Evolutionary conservation across 306 rosid species (phyloP).

Genomic region (Psophocarpus tetragonolobus): DNA sequence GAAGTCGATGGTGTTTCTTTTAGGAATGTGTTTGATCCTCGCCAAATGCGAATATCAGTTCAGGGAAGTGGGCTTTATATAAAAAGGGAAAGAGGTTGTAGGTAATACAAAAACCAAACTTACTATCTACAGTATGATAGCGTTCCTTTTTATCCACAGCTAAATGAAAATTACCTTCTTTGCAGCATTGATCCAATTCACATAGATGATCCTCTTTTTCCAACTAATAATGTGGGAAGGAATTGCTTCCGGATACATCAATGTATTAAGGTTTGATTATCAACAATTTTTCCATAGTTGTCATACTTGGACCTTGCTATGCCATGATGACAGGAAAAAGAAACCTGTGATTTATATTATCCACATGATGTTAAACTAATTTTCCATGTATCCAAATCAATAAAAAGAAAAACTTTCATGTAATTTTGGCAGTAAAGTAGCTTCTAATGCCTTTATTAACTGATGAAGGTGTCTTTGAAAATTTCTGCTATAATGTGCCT

Average conservation of each 20-base stretch:
- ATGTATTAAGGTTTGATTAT: slow-evolving; percentile 73
- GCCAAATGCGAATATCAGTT: slow-evolving; percentile 93
- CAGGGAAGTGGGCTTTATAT: slow-evolving; percentile 96
- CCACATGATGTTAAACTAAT: background rate
- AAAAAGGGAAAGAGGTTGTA: slow-evolving; percentile 94
- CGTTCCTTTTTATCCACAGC: slow-evolving; percentile 22
- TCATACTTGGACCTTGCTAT: slow-evolving; percentile 3
- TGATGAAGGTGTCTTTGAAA: background rate
- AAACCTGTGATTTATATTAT: slow-evolving; percentile 1
- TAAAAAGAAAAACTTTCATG: background rate
- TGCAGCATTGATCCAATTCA: slow-evolving; percentile 96
- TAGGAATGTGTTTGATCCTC: slow-evolving; percentile 96
- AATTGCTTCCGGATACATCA: slow-evolving; percentile 98
- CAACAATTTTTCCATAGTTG: background rate
- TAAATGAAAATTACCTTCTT: slow-evolving; percentile 28
- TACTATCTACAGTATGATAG: slow-evolving; percentile 6
- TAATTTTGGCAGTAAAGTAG: background rate
- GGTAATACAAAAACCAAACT: slow-evolving; percentile 55
- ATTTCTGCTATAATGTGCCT: background rate
- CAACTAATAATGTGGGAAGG: slow-evolving; percentile 90
- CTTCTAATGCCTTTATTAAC: background rate
- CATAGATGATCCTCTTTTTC: slow-evolving; percentile 92
- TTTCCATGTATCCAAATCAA: background rate
- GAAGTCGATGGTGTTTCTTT: slow-evolving; percentile 26
- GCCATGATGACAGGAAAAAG: background rate